Base-by-base conservation (phyloP, 805 yeast species). In the Candida fluviatilis region DNA sequence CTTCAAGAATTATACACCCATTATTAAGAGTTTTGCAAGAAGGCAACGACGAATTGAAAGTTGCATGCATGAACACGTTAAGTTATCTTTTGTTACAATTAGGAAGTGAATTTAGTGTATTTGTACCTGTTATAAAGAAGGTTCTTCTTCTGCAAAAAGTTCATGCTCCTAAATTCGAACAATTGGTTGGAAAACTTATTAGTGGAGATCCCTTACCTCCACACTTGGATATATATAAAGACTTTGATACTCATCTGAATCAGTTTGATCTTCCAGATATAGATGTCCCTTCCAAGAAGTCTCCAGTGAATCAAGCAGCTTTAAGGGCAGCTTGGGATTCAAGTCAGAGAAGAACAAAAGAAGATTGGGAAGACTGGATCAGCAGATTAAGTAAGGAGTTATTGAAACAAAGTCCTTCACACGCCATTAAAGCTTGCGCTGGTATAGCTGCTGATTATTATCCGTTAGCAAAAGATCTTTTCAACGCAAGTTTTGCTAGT, bases 311-410 rank as follows among this genome's bases (percentile, higher is more conserved):
- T 43, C 78, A 77, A 34, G 74, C 69, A 28, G 75, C 77, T 0
- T 67, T 93, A 50, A 82, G 86, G 51, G 76, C 78, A 31, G 87
- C 90, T 1, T 93, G 99, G 98, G 96, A 89, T 49, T 84, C 95
- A 18, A 77, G 85, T 17, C 91, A 87, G 48, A 78, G 91, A 47
- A 76, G 95, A 37, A 87, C 97, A 0, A 81, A 82, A 49, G 98
- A 90, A 50, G 99, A 93, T 49, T 93, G 99, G 99, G 91, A 85
- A 50, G 98, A 93, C 54, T 93, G 99, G 99, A 80, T 89, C 47
- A 76, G 95, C 42, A 71, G 93, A 41, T 68, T 93, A 34, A 81
- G 93, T 49, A 84, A 88, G 37, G 96, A 89, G 53, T 60, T 93
- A 24, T 65, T 93, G 46, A 87, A 85, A 50, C 96, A 90, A 55